Percentiles rank a stretch among this genome's conserved stretches.
These are phyloP conservation scores for Sugiyamaella mastotermitis DNA, from an alignment of 805 yeast genomes.

Conservation along the genomic window DNA sequence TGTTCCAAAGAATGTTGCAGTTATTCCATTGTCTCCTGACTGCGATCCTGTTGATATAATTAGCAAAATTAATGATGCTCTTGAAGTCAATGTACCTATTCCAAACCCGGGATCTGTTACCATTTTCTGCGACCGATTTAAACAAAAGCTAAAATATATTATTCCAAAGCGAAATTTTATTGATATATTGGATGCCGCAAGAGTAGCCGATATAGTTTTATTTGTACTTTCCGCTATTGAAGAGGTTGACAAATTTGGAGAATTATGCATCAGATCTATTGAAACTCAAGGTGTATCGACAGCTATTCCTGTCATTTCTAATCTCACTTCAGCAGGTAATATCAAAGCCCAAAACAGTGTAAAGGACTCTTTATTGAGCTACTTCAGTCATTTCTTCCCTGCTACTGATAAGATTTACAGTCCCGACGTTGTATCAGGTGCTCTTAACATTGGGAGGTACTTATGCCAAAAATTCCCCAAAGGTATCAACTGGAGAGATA, in stretches of 20 bases:
- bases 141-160: slow-evolving; percentile 63
- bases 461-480: slow-evolving; percentile 85
- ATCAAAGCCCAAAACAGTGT: slow-evolving; percentile 71
- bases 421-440: slow-evolving; percentile 61
- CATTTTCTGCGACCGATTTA: slow-evolving; percentile 51
- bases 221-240: slow-evolving; percentile 83
- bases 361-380: slow-evolving; percentile 56
- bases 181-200: slow-evolving; percentile 76
- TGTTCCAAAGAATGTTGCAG: slow-evolving; percentile 76
- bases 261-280: slow-evolving; percentile 80
- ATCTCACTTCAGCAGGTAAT: slow-evolving; percentile 42
- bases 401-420: slow-evolving; percentile 71
- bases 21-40: slow-evolving; percentile 75
- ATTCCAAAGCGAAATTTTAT: slow-evolving; percentile 57
- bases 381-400: slow-evolving; percentile 73
- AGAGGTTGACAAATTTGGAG: slow-evolving; percentile 84
- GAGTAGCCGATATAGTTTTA: slow-evolving; percentile 81
- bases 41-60: slow-evolving; percentile 36
- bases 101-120: slow-evolving; percentile 17
- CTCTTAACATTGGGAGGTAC: slow-evolving; percentile 63
- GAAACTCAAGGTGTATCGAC: slow-evolving; percentile 90
- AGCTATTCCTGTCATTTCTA: slow-evolving; percentile 29
- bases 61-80: slow-evolving; percentile 19
- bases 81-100: slow-evolving; percentile 17
- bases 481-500: slow-evolving; percentile 84